phyloP scores from a whole-genome alignment of 768 basidiomycete genomes.

The Dioszegia aurantiaca region DNA sequence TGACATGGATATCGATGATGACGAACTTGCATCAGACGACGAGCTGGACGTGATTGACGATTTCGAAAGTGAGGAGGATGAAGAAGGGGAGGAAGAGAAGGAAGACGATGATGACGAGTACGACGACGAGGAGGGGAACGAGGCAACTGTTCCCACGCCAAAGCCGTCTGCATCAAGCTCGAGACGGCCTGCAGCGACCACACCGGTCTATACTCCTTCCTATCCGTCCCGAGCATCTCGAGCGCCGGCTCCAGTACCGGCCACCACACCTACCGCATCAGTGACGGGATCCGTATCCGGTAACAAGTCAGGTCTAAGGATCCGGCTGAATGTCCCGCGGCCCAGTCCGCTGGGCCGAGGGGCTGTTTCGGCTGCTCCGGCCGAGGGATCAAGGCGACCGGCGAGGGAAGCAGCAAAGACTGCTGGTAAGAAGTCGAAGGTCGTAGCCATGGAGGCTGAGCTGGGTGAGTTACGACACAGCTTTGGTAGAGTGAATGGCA shows the following conservation, averaged over 20 bases:
- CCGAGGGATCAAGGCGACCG: constrained; percentile 11
- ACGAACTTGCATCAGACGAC: constrained; percentile 7
- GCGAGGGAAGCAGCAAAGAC: constrained; percentile 35
- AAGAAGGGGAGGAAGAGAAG: constrained; percentile 14
- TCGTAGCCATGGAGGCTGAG: constrained; percentile 27
- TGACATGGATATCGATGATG: constrained; percentile 14
- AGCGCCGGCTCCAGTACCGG: background rate
- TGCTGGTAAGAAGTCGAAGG: constrained; percentile 33
- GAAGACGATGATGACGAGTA: constrained; percentile 14
- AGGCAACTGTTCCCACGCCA: background rate
- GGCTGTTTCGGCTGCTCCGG: background rate
- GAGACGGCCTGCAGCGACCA: no score
- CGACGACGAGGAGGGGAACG: background rate
- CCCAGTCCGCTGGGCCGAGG: constrained; percentile 8
- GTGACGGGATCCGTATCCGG: background rate
- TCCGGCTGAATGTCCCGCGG: constrained; percentile 26
- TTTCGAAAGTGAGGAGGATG: constrained; percentile 16
- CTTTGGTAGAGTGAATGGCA: background rate
- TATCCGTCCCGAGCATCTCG: background rate
- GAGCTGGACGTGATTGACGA: constrained; percentile 9
- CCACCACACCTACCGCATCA: background rate
- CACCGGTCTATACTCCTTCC: no score
- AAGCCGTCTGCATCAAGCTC: no score
- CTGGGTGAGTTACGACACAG: constrained; percentile 21
- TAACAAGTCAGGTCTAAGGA: constrained; percentile 16